phyloP scores from a whole-genome alignment of 2,329 filamentous ascomycete species.

The Trichoderma atroviride region DNA sequence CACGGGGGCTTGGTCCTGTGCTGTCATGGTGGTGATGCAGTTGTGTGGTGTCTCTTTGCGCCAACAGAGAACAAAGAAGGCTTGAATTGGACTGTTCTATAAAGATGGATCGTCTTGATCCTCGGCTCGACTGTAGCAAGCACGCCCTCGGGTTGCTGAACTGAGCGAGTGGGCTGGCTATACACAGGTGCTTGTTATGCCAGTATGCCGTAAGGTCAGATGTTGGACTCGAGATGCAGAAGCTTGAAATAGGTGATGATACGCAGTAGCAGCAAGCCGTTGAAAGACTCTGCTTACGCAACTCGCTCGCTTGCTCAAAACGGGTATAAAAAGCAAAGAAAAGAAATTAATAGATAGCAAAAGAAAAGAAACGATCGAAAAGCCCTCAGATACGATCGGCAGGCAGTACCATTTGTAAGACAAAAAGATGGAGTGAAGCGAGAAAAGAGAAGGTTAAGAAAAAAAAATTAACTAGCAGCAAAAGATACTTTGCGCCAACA shows the following conservation, averaged over 20 bases:
- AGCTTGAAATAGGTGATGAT: neutral
- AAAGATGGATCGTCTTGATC: neutral
- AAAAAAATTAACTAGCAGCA: neutral
- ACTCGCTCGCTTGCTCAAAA: slow-evolving; percentile 9
- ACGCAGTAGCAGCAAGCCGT: neutral
- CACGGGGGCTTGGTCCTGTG: slow-evolving; percentile 42
- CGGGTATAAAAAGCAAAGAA: neutral
- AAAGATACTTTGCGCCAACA: slow-evolving; percentile 16
- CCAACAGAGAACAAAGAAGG: neutral
- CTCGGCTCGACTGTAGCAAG: neutral
- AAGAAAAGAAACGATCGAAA: neutral
- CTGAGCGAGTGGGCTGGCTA: neutral
- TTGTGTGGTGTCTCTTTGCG: neutral
- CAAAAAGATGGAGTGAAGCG: neutral
- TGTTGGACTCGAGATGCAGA: slow-evolving; percentile 3
- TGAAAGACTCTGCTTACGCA: slow-evolving; percentile 3
- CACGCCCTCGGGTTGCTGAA: neutral
- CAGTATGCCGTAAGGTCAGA: neutral
- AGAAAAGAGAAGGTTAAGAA: neutral
- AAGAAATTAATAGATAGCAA: neutral
- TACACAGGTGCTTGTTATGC: neutral
- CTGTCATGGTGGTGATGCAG: slow-evolving; percentile 1
- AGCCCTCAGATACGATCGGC: neutral
- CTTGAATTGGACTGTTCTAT: neutral
- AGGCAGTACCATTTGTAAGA: neutral